Percentiles rank a stretch among this genome's conserved stretches.
phyloP scores from a whole-genome alignment of 2,329 filamentous ascomycete species.

The Pseudocercospora macadamiae region DNA sequence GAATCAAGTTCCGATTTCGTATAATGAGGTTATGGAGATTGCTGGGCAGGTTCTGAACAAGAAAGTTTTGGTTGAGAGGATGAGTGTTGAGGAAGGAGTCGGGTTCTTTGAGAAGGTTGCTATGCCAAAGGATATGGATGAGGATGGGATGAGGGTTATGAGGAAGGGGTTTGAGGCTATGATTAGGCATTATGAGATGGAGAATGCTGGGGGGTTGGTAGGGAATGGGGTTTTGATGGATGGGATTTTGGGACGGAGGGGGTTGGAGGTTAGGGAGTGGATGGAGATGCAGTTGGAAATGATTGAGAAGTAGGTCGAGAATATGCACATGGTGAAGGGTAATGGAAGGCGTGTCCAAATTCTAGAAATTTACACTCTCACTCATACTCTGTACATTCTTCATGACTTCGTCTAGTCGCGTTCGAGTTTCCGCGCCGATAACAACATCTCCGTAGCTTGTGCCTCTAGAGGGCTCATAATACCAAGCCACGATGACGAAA shows the following conservation, averaged over 20 bases:
- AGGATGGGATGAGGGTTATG: neutral
- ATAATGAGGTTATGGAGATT: slow-evolving; percentile 27
- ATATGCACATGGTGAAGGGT: too few relatives aligned
- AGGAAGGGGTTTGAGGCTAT: neutral
- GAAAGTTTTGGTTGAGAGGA: slow-evolving; percentile 28
- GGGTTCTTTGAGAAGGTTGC: slow-evolving; percentile 15
- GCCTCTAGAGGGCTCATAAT: slow-evolving; percentile 3
- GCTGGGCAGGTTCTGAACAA: slow-evolving; percentile 32
- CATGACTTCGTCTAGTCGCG: neutral
- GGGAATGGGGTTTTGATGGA: slow-evolving; percentile 29
- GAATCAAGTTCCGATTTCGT: slow-evolving; percentile 25
- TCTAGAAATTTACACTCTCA: slow-evolving; percentile 9
- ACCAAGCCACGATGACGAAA: slow-evolving; percentile 15
- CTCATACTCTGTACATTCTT: slow-evolving; percentile 2
- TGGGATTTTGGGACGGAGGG: slow-evolving; percentile 25
- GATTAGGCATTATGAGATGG: slow-evolving; percentile 27
- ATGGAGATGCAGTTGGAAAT: neutral
- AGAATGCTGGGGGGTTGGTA: slow-evolving; percentile 19
- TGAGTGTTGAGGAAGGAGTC: slow-evolving; percentile 27
- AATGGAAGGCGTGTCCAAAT: too few relatives aligned
- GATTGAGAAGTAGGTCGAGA: too few relatives aligned
- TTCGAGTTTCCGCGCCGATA: slow-evolving; percentile 6
- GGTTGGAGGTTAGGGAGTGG: slow-evolving; percentile 23
- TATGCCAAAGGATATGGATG: slow-evolving; percentile 10
- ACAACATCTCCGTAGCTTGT: slow-evolving; percentile 10